phyloP scores from a whole-genome alignment of 2,329 filamentous ascomycete species.

The Aspergillus sp. region DNA sequence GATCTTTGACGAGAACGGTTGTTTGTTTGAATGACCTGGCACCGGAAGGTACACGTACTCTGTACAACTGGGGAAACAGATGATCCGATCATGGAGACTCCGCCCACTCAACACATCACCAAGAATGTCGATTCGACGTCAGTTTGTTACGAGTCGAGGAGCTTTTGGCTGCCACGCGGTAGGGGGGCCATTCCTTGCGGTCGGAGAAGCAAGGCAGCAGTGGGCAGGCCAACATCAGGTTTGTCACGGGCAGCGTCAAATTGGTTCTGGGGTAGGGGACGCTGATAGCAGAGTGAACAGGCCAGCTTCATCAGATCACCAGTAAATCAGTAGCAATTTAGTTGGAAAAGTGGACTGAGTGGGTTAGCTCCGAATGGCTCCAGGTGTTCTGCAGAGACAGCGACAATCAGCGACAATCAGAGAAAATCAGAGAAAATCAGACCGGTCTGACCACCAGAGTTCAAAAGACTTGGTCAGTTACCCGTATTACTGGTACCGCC shows the following conservation, averaged over 20 bases:
- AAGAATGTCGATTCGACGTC: conserved; percentile 1
- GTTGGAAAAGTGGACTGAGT: background rate
- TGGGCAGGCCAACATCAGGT: background rate
- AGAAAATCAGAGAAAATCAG: too few relatives aligned
- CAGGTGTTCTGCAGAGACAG: background rate
- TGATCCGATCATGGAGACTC: background rate
- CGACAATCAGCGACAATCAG: too few relatives aligned
- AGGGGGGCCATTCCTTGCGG: background rate
- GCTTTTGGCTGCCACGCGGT: background rate
- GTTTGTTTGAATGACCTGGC: background rate
- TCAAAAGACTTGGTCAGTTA: background rate
- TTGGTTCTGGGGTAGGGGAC: too few relatives aligned
- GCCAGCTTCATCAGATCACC: too few relatives aligned
- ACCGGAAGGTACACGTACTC: background rate
- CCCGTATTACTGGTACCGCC: background rate
- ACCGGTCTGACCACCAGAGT: too few relatives aligned
- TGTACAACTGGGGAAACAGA: background rate
- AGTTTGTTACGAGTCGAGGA: background rate
- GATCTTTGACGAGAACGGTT: background rate
- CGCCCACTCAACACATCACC: background rate
- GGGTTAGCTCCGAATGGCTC: background rate
- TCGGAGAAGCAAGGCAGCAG: background rate
- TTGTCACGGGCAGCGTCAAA: background rate
- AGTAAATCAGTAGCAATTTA: too few relatives aligned
- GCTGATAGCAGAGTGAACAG: background rate